phyloP scores from a whole-genome alignment of 2,329 filamentous ascomycete genomes.

The Shiraia sp. region DNA sequence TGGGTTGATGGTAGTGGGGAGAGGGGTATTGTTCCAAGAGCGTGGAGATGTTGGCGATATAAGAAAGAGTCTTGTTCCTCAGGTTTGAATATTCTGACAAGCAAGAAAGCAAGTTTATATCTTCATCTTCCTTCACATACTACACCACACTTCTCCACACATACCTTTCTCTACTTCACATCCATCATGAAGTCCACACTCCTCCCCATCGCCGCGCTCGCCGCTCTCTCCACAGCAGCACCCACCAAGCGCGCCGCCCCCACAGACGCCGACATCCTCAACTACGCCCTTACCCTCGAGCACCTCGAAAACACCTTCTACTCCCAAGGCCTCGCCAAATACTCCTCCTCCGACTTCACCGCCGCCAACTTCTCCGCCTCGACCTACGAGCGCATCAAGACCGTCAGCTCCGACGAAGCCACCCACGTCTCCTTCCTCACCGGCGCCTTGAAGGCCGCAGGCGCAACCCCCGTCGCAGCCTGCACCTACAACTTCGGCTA shows the following conservation, averaged over 20 bases:
- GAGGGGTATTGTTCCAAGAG: too few species aligned
- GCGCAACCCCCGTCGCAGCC: constrained; percentile 55
- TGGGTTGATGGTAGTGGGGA: too few species aligned
- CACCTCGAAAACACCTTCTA: constrained; percentile 66
- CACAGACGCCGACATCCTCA: constrained; percentile 41
- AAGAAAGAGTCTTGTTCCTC: too few species aligned
- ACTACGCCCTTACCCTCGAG: constrained; percentile 52
- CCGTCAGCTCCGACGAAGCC: constrained; percentile 61
- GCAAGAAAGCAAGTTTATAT: too few species aligned
- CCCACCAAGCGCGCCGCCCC: constrained; percentile 31
- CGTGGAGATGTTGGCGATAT: too few species aligned
- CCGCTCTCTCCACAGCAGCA: constrained; percentile 18
- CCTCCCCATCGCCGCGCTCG: constrained; percentile 12
- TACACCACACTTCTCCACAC: neutral
- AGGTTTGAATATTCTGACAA: too few species aligned
- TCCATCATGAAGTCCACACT: constrained; percentile 18
- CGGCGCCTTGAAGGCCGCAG: constrained; percentile 49
- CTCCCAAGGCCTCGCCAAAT: constrained; percentile 61
- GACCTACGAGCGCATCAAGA: constrained; percentile 63
- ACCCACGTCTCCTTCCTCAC: constrained; percentile 62
- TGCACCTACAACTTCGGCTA: constrained; percentile 62
- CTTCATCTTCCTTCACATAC: neutral
- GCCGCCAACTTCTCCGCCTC: constrained; percentile 41
- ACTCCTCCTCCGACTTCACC: constrained; percentile 42
- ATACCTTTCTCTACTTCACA: constrained; percentile 1